These are phyloP conservation scores for Sphagnum magellanicum DNA, from an alignment of 228 moss, liverwort and hornwort genomes.

Conservation along the genomic window DNA sequence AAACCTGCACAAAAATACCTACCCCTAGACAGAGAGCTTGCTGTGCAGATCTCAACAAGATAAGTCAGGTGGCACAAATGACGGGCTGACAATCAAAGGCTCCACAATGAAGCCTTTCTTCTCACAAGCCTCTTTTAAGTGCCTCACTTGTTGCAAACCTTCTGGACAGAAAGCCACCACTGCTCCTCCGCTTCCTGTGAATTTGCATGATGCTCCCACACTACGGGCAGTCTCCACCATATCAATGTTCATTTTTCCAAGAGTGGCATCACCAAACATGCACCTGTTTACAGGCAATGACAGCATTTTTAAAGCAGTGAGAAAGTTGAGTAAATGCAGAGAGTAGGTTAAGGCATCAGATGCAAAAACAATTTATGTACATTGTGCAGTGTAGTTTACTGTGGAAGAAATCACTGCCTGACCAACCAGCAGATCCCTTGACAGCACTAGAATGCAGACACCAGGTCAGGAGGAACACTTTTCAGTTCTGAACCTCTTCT, in stretches of 20 bases:
- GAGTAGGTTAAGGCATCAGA: too few species aligned
- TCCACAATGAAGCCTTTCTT: conserved; percentile 69
- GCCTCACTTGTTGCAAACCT: conserved; percentile 62
- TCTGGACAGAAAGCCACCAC: conserved; percentile 74
- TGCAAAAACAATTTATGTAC: too few species aligned
- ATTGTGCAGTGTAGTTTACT: too few species aligned
- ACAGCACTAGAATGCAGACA: too few species aligned
- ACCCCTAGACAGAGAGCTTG: too few species aligned
- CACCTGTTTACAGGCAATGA: conserved; percentile 28
- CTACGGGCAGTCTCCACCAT: conserved; percentile 82
- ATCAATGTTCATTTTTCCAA: conserved; percentile 77
- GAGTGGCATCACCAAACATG: conserved; percentile 79
- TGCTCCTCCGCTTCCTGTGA: conserved; percentile 96
- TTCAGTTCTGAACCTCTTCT: too few species aligned
- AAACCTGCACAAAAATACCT: too few species aligned
- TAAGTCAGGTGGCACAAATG: conserved; percentile 11
- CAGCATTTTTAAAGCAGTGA: not conserved
- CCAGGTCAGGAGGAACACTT: too few species aligned
- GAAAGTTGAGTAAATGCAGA: too few species aligned
- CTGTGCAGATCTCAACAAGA: too few species aligned
- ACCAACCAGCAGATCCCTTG: too few species aligned
- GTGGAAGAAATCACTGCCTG: too few species aligned
- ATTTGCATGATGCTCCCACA: conserved; percentile 94
- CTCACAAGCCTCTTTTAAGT: conserved; percentile 56
- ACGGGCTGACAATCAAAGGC: conserved; percentile 29